These are phyloP conservation scores for Phaeosphaeria sp. DNA, from an alignment of 2,329 filamentous ascomycete genomes.

Conservation along the genomic window DNA sequence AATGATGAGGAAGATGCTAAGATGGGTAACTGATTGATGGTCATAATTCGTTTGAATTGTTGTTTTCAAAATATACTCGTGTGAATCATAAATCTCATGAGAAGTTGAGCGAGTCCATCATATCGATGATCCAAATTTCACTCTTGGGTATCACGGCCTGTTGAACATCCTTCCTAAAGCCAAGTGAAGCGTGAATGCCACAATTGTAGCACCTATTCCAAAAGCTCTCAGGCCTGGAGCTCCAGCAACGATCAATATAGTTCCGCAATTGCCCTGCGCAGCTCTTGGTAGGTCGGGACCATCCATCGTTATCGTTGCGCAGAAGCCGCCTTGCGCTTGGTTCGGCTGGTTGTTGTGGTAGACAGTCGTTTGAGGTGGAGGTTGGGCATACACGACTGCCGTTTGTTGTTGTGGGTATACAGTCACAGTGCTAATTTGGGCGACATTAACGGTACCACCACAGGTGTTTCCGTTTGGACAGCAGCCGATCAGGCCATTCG, in stretches of 20 bases:
- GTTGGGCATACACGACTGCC: conserved; percentile 35
- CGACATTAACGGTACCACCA: conserved; percentile 40
- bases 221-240: conserved; percentile 22
- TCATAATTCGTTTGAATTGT: neutral
- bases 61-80: conserved; percentile 23
- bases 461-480: conserved; percentile 46
- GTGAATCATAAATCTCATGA: conserved; percentile 28
- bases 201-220: conserved; percentile 21
- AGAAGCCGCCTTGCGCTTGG: conserved; percentile 39
- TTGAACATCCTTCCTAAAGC: conserved; percentile 38
- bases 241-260: conserved; percentile 44
- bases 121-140: neutral
- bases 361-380: conserved; percentile 24
- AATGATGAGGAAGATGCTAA: conserved; percentile 59
- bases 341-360: conserved; percentile 28
- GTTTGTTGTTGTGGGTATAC: conserved; percentile 39
- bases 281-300: conserved; percentile 44
- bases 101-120: neutral
- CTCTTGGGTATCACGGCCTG: conserved; percentile 12
- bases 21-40: conserved; percentile 44
- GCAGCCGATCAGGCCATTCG: conserved; percentile 46
- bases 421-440: conserved; percentile 44
- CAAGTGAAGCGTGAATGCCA: conserved; percentile 29
- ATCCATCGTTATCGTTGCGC: conserved; percentile 45
- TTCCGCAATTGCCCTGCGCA: conserved; percentile 44